A percentile compares a stretch with the other conserved stretches of the same genome.
Conservation (phyloP, 768 basidiomycete species). For the Lentinula edodes region DNA sequence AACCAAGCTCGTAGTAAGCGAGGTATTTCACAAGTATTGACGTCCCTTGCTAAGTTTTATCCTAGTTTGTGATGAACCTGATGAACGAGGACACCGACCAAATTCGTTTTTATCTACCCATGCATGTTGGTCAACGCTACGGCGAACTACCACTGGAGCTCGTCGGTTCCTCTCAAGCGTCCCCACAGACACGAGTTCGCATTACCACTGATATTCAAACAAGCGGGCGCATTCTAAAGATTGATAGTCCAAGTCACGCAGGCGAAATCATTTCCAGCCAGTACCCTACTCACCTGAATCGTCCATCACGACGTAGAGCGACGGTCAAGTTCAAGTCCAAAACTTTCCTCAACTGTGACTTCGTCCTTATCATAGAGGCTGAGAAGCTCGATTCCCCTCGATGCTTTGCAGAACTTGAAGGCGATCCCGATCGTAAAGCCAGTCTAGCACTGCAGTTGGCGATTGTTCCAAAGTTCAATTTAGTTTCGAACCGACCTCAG, state of each 20-base stretch:
- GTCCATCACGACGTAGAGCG: constrained; percentile 33
- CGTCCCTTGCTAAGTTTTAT: background rate
- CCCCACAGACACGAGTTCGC: constrained; percentile 27
- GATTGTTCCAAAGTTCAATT: constrained; percentile 45
- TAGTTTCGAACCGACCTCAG: constrained; percentile 36
- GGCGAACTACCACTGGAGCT: constrained; percentile 39
- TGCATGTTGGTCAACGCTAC: constrained; percentile 46
- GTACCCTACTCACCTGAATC: constrained; percentile 28
- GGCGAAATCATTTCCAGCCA: constrained; percentile 22
- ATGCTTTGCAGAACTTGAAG: constrained; percentile 46
- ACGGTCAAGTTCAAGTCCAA: constrained; percentile 34
- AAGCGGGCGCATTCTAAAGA: constrained; percentile 32
- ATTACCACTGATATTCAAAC: constrained; percentile 45
- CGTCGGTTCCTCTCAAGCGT: constrained; percentile 20
- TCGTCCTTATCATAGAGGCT: constrained; percentile 45
- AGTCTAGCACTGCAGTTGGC: constrained; percentile 49
- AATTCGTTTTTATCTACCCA: constrained; percentile 51
- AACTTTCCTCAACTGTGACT: constrained; percentile 40
- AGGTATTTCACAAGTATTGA: background rate
- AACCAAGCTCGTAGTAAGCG: constrained; percentile 36
- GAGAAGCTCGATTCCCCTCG: constrained; percentile 47
- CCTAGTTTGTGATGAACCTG: constrained; percentile 48
- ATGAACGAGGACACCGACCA: constrained; percentile 41
- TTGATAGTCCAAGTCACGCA: constrained; percentile 40
- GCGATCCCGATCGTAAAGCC: constrained; percentile 16